Evolutionary conservation across 176 grass and related monocot species (phyloP).

Genomic region (Hyparrhenia diplandra): DNA sequence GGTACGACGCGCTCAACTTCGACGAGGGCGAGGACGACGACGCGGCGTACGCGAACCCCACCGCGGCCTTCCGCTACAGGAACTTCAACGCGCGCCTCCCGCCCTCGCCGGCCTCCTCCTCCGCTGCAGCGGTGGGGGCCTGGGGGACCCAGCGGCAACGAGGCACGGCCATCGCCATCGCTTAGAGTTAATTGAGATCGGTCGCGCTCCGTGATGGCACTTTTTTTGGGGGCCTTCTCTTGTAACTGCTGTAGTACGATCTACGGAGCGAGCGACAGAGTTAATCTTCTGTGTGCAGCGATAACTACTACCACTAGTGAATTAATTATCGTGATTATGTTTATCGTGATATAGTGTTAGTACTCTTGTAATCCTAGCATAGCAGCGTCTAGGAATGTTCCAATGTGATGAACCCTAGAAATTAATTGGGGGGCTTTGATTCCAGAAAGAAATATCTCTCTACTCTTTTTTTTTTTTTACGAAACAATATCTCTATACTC

Average conservation of each 20-base stretch:
- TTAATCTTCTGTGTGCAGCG: not conserved
- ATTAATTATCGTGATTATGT: no score
- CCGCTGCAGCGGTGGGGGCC: no score
- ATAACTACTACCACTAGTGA: not conserved
- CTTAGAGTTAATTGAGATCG: not conserved
- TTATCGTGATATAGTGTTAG: not conserved
- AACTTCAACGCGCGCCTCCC: slow-evolving; percentile 56
- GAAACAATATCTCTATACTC: no score
- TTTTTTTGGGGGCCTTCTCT: accelerated
- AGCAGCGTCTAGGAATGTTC: not conserved
- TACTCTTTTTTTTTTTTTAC: no score
- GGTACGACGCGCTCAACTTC: slow-evolving; percentile 91
- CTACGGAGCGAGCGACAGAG: not conserved
- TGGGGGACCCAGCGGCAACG: not conserved
- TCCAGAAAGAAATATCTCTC: not conserved
- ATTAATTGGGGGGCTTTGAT: not conserved
- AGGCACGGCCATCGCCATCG: slow-evolving; percentile 16
- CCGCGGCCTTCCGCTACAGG: slow-evolving; percentile 31
- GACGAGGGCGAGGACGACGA: slow-evolving; percentile 48
- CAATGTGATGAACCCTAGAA: not conserved
- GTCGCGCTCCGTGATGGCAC: not conserved
- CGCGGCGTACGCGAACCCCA: not conserved
- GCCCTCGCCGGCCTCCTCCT: slow-evolving; percentile 21
- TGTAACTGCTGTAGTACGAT: not conserved
- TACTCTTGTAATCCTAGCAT: not conserved